A percentile compares a stretch with the other conserved stretches of the same genome.
Conservation (phyloP, 208 protist species). For the Pavlovales sp. region DNA sequence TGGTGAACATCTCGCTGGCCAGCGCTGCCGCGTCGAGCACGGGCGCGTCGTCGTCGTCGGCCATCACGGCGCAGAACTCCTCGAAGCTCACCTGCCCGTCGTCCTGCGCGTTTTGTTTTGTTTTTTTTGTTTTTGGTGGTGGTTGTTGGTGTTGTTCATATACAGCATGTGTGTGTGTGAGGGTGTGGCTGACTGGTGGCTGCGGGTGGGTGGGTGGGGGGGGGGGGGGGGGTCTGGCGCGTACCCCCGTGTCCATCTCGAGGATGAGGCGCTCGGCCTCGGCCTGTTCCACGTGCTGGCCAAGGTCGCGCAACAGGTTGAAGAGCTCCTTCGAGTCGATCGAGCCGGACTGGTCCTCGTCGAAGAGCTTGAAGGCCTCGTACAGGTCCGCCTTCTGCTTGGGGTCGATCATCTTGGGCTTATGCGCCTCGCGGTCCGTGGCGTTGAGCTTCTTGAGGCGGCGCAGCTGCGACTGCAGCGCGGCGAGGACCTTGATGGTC, state of each 20-base stretch:
- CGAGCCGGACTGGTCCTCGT: not conserved
- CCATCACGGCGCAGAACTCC: not conserved
- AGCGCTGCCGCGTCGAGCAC: not conserved
- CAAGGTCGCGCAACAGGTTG: not conserved
- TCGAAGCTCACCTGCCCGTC: not conserved
- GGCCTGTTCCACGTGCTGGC: not conserved
- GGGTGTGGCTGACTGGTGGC: no score
- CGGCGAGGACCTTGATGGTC: no score
- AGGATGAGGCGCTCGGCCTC: not conserved
- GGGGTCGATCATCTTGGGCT: not conserved
- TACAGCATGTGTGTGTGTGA: no score
- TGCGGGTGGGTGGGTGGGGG: no score
- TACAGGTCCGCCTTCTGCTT: not conserved
- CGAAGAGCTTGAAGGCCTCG: conserved; percentile 19
- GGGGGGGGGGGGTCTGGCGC: no score
- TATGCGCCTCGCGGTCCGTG: no score
- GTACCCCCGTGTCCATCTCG: not conserved
- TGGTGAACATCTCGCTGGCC: not conserved
- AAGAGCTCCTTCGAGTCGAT: not conserved
- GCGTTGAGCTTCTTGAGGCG: not conserved
- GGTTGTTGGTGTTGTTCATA: no score
- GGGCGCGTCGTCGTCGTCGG: not conserved
- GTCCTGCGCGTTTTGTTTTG: not conserved
- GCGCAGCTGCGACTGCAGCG: not conserved
- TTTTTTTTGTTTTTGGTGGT: no score